A percentile compares a stretch with the other conserved stretches of the same genome.
Evolutionary conservation across 1,139 yeast species (phyloP).

Genomic region (Pichia sp.): DNA sequence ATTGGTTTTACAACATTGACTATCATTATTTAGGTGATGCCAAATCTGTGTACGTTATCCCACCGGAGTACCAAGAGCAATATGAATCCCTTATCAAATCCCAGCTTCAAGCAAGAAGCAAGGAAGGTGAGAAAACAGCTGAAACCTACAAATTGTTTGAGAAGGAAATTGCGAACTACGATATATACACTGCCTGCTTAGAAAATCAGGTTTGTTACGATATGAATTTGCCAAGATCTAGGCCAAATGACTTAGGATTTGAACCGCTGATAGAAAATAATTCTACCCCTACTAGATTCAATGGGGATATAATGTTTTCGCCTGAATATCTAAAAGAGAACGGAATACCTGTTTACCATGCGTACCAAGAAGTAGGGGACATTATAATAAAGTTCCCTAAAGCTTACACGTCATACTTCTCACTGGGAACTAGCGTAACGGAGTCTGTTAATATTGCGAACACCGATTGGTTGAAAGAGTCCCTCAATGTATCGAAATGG

Average conservation of each 20-base stretch:
- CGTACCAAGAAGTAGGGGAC: slow-evolving; percentile 59
- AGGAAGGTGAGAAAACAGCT: slow-evolving; percentile 15
- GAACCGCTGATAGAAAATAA: slow-evolving; percentile 14
- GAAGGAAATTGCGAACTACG: slow-evolving; percentile 17
- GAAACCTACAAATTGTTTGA: slow-evolving; percentile 12
- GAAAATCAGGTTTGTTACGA: slow-evolving; percentile 25
- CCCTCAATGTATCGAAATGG: slow-evolving; percentile 51
- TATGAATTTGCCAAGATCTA: slow-evolving; percentile 14
- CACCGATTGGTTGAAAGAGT: slow-evolving; percentile 50
- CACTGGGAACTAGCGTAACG: slow-evolving; percentile 52
- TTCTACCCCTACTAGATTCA: slow-evolving; percentile 15
- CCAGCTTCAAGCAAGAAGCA: slow-evolving; percentile 23
- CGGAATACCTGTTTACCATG: slow-evolving; percentile 45
- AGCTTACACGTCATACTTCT: slow-evolving; percentile 45
- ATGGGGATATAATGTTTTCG: slow-evolving; percentile 44
- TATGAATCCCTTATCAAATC: slow-evolving; percentile 49
- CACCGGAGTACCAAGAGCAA: slow-evolving; percentile 59
- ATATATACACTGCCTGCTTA: slow-evolving; percentile 21
- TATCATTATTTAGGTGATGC: slow-evolving; percentile 68
- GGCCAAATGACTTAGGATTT: slow-evolving; percentile 20
- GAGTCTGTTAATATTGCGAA: slow-evolving; percentile 58
- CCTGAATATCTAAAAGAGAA: slow-evolving; percentile 44
- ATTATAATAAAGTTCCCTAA: slow-evolving; percentile 54
- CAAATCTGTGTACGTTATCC: slow-evolving; percentile 76
- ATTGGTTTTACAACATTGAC: slow-evolving; percentile 61